Conservation (phyloP, 371 early-diverging fungal species). For the Gilbertella persicaria region DNA sequence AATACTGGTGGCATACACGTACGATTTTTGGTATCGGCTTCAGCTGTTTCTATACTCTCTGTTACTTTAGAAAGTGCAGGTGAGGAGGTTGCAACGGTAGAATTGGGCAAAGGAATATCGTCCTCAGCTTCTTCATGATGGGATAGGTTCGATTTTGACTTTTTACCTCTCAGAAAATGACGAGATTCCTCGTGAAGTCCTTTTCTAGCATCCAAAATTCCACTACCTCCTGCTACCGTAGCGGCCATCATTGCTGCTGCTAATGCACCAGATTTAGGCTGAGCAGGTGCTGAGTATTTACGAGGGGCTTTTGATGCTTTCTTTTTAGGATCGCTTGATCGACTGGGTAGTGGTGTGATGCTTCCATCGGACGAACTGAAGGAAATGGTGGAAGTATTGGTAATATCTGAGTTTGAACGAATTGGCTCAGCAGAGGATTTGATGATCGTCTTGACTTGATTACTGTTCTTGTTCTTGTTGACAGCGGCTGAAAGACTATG, state of each 20-base stretch:
- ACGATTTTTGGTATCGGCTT: background rate
- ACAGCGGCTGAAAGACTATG: constrained; percentile 40
- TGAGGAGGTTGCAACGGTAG: background rate
- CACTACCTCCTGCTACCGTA: constrained; percentile 47
- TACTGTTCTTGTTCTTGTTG: constrained; percentile 28
- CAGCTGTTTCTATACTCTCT: background rate
- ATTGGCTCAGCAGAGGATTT: constrained; percentile 27
- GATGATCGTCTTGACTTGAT: constrained; percentile 35
- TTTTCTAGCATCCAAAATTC: constrained; percentile 40
- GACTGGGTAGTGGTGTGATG: background rate
- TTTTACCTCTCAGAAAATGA: constrained; percentile 10
- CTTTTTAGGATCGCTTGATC: constrained; percentile 29
- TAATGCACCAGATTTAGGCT: constrained; percentile 48
- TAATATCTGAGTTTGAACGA: constrained; percentile 14
- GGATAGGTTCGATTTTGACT: constrained; percentile 6
- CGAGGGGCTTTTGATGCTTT: constrained; percentile 29
- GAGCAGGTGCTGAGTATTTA: constrained; percentile 33
- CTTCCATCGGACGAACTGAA: background rate
- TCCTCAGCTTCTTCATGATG: background rate
- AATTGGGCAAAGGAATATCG: constrained; percentile 3
- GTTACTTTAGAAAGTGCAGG: background rate
- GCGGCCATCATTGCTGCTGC: constrained; percentile 59
- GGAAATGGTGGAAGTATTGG: constrained; percentile 7
- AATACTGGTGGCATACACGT: background rate
- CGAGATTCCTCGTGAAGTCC: constrained; percentile 22